Percentiles rank a stretch among this genome's conserved stretches.
Conservation (phyloP, 345 rosid genomes). For the Angophora floribunda region DNA sequence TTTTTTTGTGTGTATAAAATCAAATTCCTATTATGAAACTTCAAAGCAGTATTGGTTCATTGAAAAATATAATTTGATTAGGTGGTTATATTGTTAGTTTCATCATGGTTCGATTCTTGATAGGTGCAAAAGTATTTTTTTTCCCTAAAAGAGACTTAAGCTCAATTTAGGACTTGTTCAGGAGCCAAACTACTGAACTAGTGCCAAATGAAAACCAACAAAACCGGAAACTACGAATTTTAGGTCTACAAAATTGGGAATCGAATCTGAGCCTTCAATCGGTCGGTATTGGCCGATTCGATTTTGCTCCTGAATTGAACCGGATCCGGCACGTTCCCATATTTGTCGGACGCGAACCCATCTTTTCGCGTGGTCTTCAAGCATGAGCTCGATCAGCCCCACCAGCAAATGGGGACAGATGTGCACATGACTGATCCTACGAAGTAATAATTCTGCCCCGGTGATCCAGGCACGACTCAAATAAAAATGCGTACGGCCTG, state of each 20-base stretch:
- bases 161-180: not conserved
- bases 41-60: not conserved
- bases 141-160: not conserved
- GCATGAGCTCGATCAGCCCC: not conserved
- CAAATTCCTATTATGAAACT: not conserved
- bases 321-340: rapidly evolving
- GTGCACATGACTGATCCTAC: not conserved
- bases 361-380: not conserved
- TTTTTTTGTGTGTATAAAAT: not conserved
- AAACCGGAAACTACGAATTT: rapidly evolving
- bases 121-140: not conserved
- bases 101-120: not conserved
- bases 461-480: not conserved
- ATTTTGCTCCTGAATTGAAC: not conserved
- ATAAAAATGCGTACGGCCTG: not conserved
- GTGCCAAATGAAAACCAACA: not conserved
- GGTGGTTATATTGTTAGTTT: not conserved
- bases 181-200: rapidly evolving
- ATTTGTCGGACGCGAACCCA: not conserved
- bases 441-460: not conserved
- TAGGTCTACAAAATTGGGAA: not conserved
- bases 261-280: not conserved
- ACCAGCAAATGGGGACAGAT: not conserved
- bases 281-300: rapidly evolving
- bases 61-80: not conserved